Conservation (phyloP, 2,329 filamentous ascomycete genomes). For the Xylaria sp. region DNA sequence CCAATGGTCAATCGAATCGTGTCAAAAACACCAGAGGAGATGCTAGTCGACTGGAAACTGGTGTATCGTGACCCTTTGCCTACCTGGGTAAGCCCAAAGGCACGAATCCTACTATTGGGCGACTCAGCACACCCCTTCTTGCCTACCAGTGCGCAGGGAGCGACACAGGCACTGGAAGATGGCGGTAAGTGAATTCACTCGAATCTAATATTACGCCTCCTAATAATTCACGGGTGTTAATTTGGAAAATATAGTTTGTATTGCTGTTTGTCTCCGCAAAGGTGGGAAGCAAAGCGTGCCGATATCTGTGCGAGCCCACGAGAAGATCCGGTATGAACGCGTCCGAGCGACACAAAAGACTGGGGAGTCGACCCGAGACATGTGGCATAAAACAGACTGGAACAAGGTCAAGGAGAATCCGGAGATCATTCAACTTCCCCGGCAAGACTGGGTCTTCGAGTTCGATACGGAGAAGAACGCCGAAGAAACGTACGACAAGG, state of each 20-base stretch:
- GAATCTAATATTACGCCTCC: not conserved
- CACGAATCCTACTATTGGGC: conserved; percentile 53
- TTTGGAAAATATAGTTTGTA: conserved; percentile 39
- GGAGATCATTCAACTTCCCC: conserved; percentile 52
- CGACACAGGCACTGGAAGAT: conserved; percentile 58
- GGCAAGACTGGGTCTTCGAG: conserved; percentile 59
- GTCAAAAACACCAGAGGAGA: conserved; percentile 49
- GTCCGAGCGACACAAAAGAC: conserved; percentile 56
- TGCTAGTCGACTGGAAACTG: conserved; percentile 56
- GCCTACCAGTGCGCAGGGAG: conserved; percentile 55
- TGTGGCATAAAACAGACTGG: conserved; percentile 63
- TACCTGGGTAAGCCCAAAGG: conserved; percentile 54
- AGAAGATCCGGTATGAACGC: conserved; percentile 55
- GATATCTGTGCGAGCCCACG: conserved; percentile 49
- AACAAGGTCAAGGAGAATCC: conserved; percentile 54
- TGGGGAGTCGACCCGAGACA: conserved; percentile 55
- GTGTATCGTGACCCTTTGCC: conserved; percentile 56
- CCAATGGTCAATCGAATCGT: conserved; percentile 52
- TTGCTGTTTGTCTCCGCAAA: conserved; percentile 51
- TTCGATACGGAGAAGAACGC: conserved; percentile 56
- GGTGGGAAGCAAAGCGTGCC: conserved; percentile 47
- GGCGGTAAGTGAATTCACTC: conserved; percentile 36
- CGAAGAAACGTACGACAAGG: conserved; percentile 46
- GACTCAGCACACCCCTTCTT: conserved; percentile 58
- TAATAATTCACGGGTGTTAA: not conserved